These are phyloP conservation scores for Aschersonia sp. DNA, from an alignment of 2,329 filamentous ascomycete species.

Conservation along the genomic window DNA sequence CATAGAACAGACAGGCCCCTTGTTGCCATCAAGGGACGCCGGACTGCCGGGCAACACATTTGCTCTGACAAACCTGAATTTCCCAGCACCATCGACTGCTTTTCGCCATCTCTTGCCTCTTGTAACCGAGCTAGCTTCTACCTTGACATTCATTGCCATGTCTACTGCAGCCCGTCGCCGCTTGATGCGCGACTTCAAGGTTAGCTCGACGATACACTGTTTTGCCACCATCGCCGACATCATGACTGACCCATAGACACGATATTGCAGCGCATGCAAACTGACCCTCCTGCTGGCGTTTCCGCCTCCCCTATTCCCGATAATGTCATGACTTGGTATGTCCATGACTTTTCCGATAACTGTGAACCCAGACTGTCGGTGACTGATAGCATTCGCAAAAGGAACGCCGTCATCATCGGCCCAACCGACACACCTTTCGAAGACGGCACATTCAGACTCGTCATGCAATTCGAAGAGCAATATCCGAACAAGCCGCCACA, in stretches of 20 bases:
- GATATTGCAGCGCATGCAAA: slow-evolving; percentile 78
- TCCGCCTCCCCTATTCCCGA: slow-evolving; percentile 92
- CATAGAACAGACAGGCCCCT: too few species aligned
- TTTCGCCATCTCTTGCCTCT: background rate
- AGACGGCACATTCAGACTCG: slow-evolving; percentile 91
- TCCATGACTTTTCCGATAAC: slow-evolving; percentile 2
- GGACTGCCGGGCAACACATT: background rate
- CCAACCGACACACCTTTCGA: slow-evolving; percentile 96
- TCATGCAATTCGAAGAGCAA: slow-evolving; percentile 98
- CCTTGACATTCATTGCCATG: slow-evolving; percentile 23
- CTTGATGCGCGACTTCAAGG: slow-evolving; percentile 99
- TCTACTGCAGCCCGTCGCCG: slow-evolving; percentile 91
- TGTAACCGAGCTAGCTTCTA: background rate
- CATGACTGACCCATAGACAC: background rate
- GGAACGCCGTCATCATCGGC: slow-evolving; percentile 98
- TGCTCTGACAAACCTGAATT: background rate
- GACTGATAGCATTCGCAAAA: slow-evolving; percentile 18
- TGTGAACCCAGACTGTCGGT: background rate
- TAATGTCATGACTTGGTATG: slow-evolving; percentile 93
- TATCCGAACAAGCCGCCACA: slow-evolving; percentile 97
- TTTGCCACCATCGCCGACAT: slow-evolving; percentile 12
- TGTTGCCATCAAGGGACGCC: background rate
- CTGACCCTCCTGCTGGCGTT: slow-evolving; percentile 90
- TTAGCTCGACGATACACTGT: slow-evolving; percentile 18
- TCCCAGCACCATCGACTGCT: background rate